These are phyloP conservation scores for Globisporangium ultimum DNA, from an alignment of 352 stramenopile species.

Conservation along the genomic window DNA sequence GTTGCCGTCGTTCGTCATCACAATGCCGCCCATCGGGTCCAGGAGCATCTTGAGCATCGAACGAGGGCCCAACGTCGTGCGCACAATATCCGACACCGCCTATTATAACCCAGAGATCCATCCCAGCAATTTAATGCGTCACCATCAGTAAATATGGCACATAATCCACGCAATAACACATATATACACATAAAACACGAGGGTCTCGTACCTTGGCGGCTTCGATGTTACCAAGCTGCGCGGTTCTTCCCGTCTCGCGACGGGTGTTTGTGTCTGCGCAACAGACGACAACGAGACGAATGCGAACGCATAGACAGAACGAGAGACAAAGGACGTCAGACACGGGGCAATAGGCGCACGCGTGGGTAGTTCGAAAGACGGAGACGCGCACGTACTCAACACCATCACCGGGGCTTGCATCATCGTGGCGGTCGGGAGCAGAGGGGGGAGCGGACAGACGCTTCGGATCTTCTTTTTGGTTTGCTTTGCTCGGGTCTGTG, in stretches of 20 bases:
- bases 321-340: background rate
- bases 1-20: slow-evolving; percentile 99
- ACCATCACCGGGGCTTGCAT: slow-evolving; percentile 95
- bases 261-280: slow-evolving; percentile 95
- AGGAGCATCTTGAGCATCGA: slow-evolving; percentile 99
- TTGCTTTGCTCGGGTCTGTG: slow-evolving; percentile 2
- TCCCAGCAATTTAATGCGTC: too few species aligned
- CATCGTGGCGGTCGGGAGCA: slow-evolving; percentile 30
- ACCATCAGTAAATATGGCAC: background rate
- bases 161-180: background rate
- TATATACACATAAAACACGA: background rate
- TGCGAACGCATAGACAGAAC: background rate
- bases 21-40: slow-evolving; percentile 99
- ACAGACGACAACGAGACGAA: background rate
- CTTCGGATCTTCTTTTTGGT: slow-evolving; percentile 16
- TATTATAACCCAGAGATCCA: slow-evolving; percentile 24
- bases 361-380: background rate
- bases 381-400: slow-evolving; percentile 80
- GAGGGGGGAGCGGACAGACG: background rate
- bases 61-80: slow-evolving; percentile 97
- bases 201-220: slow-evolving; percentile 82
- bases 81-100: slow-evolving; percentile 98
- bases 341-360: background rate
- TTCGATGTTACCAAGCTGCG: slow-evolving; percentile 98
- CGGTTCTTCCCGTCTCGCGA: slow-evolving; percentile 96